Evolutionary conservation across 495 filamentous ascomycete genomes (phyloP), one percentile per base, ranked within the genome.

Genomic region (Neurospora sp.): DNA sequence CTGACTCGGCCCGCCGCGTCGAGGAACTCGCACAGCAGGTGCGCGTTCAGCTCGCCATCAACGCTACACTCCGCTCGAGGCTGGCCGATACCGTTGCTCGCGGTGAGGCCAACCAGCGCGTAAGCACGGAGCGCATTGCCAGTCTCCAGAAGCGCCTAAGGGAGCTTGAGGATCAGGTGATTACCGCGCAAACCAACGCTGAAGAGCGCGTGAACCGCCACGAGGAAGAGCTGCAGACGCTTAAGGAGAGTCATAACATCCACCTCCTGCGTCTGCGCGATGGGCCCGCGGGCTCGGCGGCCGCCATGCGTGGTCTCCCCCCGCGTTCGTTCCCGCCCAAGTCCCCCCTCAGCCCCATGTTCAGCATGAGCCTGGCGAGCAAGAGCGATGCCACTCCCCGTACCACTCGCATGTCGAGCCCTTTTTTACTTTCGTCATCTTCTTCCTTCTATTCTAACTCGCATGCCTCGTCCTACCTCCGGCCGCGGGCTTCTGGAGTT

Each of bases 81-180:
- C 88, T 99, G n/a, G 88, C 91, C 12, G 89, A 92, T 69, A 94
- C 94, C 8, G 92, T 99, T 59, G 87, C 88, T 70, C 92, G 94
- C 76, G 96, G 96, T 71, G 96, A 98, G 78, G 86, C 87, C 40
- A 93, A 94, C 74, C 96, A 97, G 77, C 89, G 89, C 76, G 81
- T 90, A 46, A 96, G 92, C 72, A 91, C 91, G 5, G 83, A 87
- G 70, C 90, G 91, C 75, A 98, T 99, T 82, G 93, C 91, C 70
- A 84, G 90, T 70, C 87, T 98, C 83, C 94, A 98, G 79, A 86
- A 83, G 69, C 90, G 88, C 48, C 90, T 99, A 72, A 92, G 92
- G 79, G 82, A 84, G 16, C 85, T 97, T 35, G 96, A 99, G 81
- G 96, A 99, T 74, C 88, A 89, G 73, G 87, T 98, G 18, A 84